Conservation (phyloP, 805 yeast species). For the Dipodascopsis uninucleata region DNA sequence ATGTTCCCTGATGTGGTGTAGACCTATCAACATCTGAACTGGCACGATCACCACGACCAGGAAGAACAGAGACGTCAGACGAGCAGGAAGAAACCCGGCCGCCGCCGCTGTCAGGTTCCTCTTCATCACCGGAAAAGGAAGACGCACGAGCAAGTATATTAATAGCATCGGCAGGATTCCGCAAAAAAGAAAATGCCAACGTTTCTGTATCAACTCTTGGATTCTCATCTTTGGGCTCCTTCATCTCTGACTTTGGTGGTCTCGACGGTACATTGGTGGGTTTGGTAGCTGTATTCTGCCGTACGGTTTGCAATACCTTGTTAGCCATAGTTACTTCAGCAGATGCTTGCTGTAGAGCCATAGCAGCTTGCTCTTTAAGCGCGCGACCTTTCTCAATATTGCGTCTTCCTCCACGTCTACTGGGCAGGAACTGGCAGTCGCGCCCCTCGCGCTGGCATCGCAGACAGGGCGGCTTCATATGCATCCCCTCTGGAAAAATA, state of each 20-base stretch:
- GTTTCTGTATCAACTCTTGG: conserved; percentile 16
- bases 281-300: no score
- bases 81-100: background rate
- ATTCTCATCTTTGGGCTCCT: background rate
- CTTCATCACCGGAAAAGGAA: background rate
- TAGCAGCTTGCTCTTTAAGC: background rate
- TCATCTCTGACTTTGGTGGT: background rate
- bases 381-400: conserved; percentile 20
- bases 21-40: background rate
- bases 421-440: conserved; percentile 14
- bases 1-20: no score
- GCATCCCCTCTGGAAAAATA: conserved; percentile 6
- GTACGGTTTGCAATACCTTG: no score
- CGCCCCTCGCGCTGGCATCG: conserved; percentile 17
- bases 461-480: conserved; percentile 14
- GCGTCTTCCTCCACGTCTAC: conserved; percentile 17
- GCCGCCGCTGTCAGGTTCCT: background rate
- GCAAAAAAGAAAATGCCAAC: conserved; percentile 19
- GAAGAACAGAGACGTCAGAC: background rate
- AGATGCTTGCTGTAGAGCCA: no score
- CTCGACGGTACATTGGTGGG: no score
- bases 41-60: no score
- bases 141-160: conserved; percentile 27
- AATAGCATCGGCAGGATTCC: conserved; percentile 29
- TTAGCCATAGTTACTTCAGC: background rate